Base-by-base conservation (phyloP, 1,139 yeast genomes). In the Magnusiomyces magnusii region DNA sequence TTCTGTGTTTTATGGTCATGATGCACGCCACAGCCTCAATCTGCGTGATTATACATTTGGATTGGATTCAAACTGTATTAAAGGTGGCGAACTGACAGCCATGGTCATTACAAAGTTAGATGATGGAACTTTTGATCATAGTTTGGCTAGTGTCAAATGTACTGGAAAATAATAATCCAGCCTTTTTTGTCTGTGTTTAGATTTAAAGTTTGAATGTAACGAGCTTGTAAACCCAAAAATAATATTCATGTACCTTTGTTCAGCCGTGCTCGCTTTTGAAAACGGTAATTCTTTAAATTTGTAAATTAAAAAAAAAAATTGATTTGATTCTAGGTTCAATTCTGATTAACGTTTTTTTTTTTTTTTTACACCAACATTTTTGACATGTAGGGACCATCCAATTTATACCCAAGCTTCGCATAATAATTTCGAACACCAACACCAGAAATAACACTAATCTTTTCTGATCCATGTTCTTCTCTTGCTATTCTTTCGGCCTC, bases 361-460 rank as follows among this genome's bases (percentile, higher is more conserved):
- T n/a, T n/a, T n/a, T 31, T 31, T 24, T 36, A 54, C n/a, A 39
- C 71, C 54, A 76, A 63, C 69, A 66, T 66, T 70, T 90, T 92
- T 28, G 97, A 90, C 98, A 93, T 93, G 74, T 80, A 93, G 15
- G 98, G 98, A 3, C 99, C 99, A 69, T 93, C 99, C 64, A 93
- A 78, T 65, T 81, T 82, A 73, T 93, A 93, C 1, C 99, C 99
- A 62, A 93, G 79, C 68, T 90, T 87, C 49, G 91, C 93, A 68
- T 93, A 93, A 73, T 93, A 93, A 72, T 92, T 93, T 71, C 99
- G 82, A 23, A 93, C 99, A 64, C 99, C 99, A 50, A 93, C 98
- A 64, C 99, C 99, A 49, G 95, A 86, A 66, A 93, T 93, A 59
- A 93, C 99, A 71, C 96, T 85, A 44, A 93, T 86, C 76, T 95